A percentile compares a stretch with the other conserved stretches of the same genome.
These are phyloP conservation scores for Lasiodiplodia hormozganensis DNA, from an alignment of 2,329 filamentous ascomycete species.

Conservation along the genomic window DNA sequence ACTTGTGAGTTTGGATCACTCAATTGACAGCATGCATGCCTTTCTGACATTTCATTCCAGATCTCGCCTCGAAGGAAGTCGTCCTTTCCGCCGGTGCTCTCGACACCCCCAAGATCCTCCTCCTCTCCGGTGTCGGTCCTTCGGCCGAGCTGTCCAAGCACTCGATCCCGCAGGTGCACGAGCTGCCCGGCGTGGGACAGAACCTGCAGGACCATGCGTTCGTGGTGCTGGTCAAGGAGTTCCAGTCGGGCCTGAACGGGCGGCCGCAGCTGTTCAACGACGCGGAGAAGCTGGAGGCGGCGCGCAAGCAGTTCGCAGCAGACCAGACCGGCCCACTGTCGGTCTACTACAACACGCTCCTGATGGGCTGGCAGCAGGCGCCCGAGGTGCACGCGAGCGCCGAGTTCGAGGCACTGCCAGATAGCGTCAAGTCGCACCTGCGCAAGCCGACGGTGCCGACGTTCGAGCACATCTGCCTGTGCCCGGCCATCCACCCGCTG, in stretches of 20 bases:
- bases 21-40: background rate
- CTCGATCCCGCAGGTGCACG: conserved; percentile 50
- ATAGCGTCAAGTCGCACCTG: conserved; percentile 53
- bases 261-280: conserved; percentile 24
- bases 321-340: conserved; percentile 20
- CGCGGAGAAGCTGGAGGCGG: conserved; percentile 16
- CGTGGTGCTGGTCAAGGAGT: conserved; percentile 30
- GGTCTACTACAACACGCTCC: conserved; percentile 21
- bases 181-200: conserved; percentile 53
- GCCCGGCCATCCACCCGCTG: conserved; percentile 18
- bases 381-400: conserved; percentile 38
- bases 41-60: background rate
- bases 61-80: conserved; percentile 40
- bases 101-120: conserved; percentile 49
- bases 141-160: conserved; percentile 49
- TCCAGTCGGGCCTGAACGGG: background rate
- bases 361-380: conserved; percentile 51
- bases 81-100: conserved; percentile 43
- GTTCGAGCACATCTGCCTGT: conserved; percentile 58
- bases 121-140: conserved; percentile 59
- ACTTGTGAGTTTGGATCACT: conserved; percentile 6
- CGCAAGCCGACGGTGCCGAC: conserved; percentile 60
- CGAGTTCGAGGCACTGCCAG: conserved; percentile 61
- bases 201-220: conserved; percentile 53
- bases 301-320: conserved; percentile 8